A percentile compares a stretch with the other conserved stretches of the same genome.
phyloP scores from a whole-genome alignment of 768 basidiomycete species.

The Inosperma sp. region DNA sequence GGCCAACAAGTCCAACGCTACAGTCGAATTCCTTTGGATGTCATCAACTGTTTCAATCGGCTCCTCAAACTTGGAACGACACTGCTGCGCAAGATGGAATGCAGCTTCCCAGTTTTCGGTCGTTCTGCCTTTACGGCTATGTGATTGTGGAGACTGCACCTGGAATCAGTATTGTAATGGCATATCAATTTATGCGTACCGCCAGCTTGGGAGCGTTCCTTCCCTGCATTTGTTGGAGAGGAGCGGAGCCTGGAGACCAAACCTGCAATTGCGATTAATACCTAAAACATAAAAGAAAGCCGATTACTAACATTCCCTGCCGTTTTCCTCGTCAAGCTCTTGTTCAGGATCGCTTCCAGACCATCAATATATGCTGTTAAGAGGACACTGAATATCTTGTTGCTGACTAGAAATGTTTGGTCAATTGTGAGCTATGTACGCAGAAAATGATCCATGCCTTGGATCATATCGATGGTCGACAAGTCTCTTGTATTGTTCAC shows the following conservation, averaged over 20 bases:
- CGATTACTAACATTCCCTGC: neutral
- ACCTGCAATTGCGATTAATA: conserved; percentile 6
- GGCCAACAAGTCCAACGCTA: conserved; percentile 17
- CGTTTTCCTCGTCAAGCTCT: neutral
- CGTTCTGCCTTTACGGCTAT: conserved; percentile 9
- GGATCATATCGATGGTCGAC: conserved; percentile 18
- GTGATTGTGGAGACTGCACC: neutral
- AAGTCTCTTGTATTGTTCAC: conserved; percentile 14
- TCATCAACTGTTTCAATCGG: conserved; percentile 12
- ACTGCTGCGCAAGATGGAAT: conserved; percentile 14
- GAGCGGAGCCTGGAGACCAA: conserved; percentile 6
- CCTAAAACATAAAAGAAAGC: conserved; percentile 3
- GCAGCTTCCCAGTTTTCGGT: conserved; percentile 16
- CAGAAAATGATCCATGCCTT: conserved; percentile 15
- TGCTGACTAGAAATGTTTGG: conserved; percentile 14
- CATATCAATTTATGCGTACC: neutral
- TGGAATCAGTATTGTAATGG: neutral
- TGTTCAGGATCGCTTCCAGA: conserved; percentile 12
- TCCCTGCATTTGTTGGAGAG: conserved; percentile 4
- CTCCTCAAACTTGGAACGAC: conserved; percentile 15
- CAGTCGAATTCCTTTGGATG: conserved; percentile 13
- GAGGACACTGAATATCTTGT: conserved; percentile 21
- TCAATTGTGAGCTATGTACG: conserved; percentile 11
- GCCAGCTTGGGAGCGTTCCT: neutral
- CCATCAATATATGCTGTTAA: conserved; percentile 18